Percentiles rank a stretch among this genome's conserved stretches.
Conservation (phyloP, 1,284 basidiomycete species). For the Heterobasidion annosum region DNA sequence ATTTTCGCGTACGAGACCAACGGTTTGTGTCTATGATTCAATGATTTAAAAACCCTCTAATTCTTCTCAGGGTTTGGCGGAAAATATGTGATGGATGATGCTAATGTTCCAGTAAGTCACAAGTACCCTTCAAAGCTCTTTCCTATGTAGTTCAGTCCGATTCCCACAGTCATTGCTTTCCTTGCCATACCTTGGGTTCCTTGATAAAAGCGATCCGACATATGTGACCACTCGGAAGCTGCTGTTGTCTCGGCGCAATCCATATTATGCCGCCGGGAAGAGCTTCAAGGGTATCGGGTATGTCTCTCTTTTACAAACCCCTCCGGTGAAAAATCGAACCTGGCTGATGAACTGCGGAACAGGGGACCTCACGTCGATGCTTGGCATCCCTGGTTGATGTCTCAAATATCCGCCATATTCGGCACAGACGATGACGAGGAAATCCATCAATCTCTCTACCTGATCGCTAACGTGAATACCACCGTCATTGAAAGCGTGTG, state of each 20-base stretch:
- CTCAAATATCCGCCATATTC: conserved; percentile 64
- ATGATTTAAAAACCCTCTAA: background rate
- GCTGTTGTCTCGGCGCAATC: conserved; percentile 54
- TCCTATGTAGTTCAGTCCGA: background rate
- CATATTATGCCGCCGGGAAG: conserved; percentile 58
- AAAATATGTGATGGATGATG: conserved; percentile 73
- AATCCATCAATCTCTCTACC: conserved; percentile 49
- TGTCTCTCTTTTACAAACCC: conserved; percentile 10
- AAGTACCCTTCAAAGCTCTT: background rate
- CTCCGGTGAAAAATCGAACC: too few relatives aligned
- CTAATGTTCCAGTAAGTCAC: conserved; percentile 63
- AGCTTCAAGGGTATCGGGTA: conserved; percentile 61
- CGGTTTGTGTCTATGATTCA: conserved; percentile 26
- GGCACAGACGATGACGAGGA: conserved; percentile 64
- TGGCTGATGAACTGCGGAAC: background rate
- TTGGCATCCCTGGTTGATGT: conserved; percentile 78
- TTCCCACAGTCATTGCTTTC: conserved; percentile 56
- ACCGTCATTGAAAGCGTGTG: background rate
- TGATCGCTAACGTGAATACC: conserved; percentile 45
- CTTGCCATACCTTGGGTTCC: conserved; percentile 70
- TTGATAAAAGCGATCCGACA: conserved; percentile 44
- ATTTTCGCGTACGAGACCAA: conserved; percentile 76
- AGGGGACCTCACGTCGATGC: conserved; percentile 70
- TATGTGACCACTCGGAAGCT: conserved; percentile 56
- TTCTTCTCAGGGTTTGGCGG: conserved; percentile 43